A percentile compares a stretch with the other conserved stretches of the same genome.
Evolutionary conservation across 148 eudicot species (phyloP).

Genomic region (Oxyria digyna): DNA sequence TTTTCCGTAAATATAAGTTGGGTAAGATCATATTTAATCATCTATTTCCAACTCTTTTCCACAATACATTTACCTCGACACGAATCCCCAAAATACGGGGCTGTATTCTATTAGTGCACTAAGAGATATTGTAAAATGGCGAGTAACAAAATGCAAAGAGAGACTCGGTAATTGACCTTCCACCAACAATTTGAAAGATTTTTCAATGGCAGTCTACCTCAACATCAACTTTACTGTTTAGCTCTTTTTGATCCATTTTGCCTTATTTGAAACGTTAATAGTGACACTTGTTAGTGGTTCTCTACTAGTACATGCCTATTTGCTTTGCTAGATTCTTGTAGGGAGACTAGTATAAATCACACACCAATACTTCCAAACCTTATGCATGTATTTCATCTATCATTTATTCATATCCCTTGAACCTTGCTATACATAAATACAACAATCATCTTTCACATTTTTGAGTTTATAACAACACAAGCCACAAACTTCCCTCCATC

Average conservation of each 20-base stretch:
- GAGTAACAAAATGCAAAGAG: not conserved
- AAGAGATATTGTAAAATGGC: not conserved
- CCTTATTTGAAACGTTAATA: not conserved
- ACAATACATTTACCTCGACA: too few relatives aligned
- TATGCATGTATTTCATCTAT: not conserved
- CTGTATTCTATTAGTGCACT: not conserved
- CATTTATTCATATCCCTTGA: not conserved
- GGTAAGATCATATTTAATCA: too few relatives aligned
- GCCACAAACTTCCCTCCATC: not conserved
- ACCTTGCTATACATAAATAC: not conserved
- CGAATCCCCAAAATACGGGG: too few relatives aligned
- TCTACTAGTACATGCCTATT: not conserved
- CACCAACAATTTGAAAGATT: too few relatives aligned
- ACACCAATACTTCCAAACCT: too few relatives aligned
- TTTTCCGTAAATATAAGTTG: too few relatives aligned
- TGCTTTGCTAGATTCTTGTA: not conserved
- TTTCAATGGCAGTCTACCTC: not conserved
- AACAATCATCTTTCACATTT: not conserved
- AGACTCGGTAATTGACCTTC: not conserved
- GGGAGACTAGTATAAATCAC: too few relatives aligned
- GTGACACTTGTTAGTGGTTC: not conserved
- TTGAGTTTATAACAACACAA: not conserved
- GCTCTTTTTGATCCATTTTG: not conserved
- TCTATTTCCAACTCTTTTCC: too few relatives aligned
- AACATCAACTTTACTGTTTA: not conserved